Evolutionary conservation across 2,329 filamentous ascomycete species (phyloP).

Genomic region (Alternaria brassicae): DNA sequence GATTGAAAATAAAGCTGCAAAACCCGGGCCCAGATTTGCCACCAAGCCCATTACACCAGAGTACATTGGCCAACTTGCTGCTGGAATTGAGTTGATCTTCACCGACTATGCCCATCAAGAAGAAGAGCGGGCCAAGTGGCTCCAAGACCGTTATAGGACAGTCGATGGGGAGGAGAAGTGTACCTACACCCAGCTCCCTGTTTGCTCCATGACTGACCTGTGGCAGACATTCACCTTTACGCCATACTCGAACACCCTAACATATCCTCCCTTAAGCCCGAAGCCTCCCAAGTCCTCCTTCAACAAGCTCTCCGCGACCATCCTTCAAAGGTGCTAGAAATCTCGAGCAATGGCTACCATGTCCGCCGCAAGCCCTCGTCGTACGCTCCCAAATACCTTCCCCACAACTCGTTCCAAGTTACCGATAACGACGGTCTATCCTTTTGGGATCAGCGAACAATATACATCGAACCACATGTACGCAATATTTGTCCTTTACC

Average conservation of each 20-base stretch:
- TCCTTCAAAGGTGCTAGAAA: slow-evolving; percentile 29
- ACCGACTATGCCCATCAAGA: slow-evolving; percentile 48
- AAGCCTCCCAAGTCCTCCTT: slow-evolving; percentile 38
- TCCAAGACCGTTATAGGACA: slow-evolving; percentile 32
- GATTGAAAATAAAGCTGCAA: slow-evolving; percentile 12
- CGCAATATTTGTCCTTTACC: slow-evolving; percentile 41
- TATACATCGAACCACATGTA: slow-evolving; percentile 49
- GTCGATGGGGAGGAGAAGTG: slow-evolving; percentile 38
- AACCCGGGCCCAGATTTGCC: slow-evolving; percentile 31
- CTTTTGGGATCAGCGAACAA: slow-evolving; percentile 48
- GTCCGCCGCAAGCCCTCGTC: slow-evolving; percentile 41
- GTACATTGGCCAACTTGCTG: slow-evolving; percentile 40
- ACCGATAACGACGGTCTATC: slow-evolving; percentile 39
- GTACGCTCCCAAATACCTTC: slow-evolving; percentile 41
- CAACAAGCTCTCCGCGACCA: slow-evolving; percentile 35
- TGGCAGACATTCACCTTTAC: slow-evolving; percentile 42
- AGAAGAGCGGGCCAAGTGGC: slow-evolving; percentile 32
- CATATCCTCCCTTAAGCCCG: slow-evolving; percentile 42
- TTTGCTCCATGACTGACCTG: neutral
- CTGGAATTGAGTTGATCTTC: slow-evolving; percentile 45
- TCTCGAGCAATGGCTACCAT: slow-evolving; percentile 36
- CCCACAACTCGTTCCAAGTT: slow-evolving; percentile 32
- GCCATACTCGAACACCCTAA: slow-evolving; percentile 41
- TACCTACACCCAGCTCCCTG: slow-evolving; percentile 1
- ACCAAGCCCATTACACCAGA: slow-evolving; percentile 30